Conservation (phyloP, 805 yeast genomes). For the Pichia ethanolica region DNA sequence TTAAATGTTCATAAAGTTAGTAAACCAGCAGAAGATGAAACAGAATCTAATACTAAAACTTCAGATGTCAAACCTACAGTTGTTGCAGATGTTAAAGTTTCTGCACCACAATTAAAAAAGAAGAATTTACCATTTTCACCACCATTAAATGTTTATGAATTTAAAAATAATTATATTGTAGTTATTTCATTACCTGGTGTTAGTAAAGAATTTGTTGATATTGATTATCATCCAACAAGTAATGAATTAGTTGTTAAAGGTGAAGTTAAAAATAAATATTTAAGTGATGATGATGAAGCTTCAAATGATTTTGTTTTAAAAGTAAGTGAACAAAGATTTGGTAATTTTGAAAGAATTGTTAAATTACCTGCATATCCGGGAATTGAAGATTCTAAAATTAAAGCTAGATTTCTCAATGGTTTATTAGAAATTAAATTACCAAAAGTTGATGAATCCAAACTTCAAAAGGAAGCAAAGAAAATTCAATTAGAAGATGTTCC, state of each 20-base stretch:
- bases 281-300: conserved; percentile 27
- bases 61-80: neutral
- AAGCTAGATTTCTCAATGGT: conserved; percentile 48
- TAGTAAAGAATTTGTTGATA: conserved; percentile 40
- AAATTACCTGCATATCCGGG: conserved; percentile 48
- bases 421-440: conserved; percentile 46
- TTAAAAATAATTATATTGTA: conserved; percentile 37
- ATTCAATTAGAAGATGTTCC: conserved; percentile 24
- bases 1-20: conserved; percentile 16
- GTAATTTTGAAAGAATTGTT: conserved; percentile 49
- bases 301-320: conserved; percentile 30
- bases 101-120: conserved; percentile 8
- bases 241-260: conserved; percentile 49
- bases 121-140: conserved; percentile 47
- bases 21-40: conserved; percentile 6
- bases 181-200: conserved; percentile 56
- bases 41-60: neutral
- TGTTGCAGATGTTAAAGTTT: conserved; percentile 4
- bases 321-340: conserved; percentile 48
- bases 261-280: conserved; percentile 32
- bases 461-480: conserved; percentile 17
- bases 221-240: conserved; percentile 53
- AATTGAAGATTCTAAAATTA: conserved; percentile 45
- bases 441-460: conserved; percentile 25
- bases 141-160: conserved; percentile 50